Evolutionary conservation across 225 moss, liverwort and hornwort genomes (phyloP), one percentile per base, ranked within the genome.

Genomic region (Asterella californica): DNA sequence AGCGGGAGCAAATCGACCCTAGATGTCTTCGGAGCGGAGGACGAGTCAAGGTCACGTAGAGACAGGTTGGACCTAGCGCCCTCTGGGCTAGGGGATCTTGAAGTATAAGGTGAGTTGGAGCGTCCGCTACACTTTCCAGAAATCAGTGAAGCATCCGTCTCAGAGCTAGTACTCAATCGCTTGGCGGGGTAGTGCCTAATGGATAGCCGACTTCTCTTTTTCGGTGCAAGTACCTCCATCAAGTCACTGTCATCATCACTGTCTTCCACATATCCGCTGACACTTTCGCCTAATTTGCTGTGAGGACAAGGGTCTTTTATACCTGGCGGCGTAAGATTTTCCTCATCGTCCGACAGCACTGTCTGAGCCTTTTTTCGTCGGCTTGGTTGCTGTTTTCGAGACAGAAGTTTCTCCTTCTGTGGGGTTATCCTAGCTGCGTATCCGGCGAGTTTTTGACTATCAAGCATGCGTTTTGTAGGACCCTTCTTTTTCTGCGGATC

Each of bases 321-420:
- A 63, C 89, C 85, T 76, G 84, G 21, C n/a, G 79, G 77, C 12
- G 34, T 36, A 47, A 61, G 87, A 78, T 84, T 88, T 46, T 85
- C 89, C 27, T 84, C 81, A 34, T 90, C 90, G 67, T 96, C 92
- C 82, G 92, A 96, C 65, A 88, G 27, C 30, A 92, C 88, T 45
- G 84, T 49, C 80, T 90, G 85, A 65, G 82, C 79, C 77, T 84
- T 86, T 32, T 78, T 78, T 48, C 78, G 78, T 64, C 78, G 78
- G 79, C 79, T 79, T 19, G 54, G 24, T 55, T 70, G 69, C 48
- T 53, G 79, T 61, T 71, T 78, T 18, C 78, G 46, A 36, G 60
- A 15, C 30, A 29, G 14, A 9, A 29, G n/a, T 29, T 61, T 64
- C 24, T 38, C 57, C 45, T 76, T 42, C 24, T 48, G 64, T 24